Conservation (phyloP, 2,329 filamentous ascomycete genomes). For the Pseudopithomyces chartarum region DNA sequence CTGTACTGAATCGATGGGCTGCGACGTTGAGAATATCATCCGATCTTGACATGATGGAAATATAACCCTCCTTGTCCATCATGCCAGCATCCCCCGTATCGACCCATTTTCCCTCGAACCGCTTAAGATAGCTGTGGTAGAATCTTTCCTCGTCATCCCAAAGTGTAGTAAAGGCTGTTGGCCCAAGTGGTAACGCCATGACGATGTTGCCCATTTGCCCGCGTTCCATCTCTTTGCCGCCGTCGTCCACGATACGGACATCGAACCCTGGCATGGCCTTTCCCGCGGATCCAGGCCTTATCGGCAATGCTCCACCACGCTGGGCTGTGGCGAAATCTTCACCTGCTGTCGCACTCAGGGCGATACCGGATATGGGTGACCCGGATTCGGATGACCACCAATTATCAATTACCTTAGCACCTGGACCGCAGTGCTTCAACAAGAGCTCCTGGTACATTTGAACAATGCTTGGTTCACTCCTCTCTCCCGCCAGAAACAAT, state of each 20-base stretch:
- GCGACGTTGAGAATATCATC: constrained; percentile 98
- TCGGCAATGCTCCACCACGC: constrained; percentile 56
- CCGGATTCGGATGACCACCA: constrained; percentile 78
- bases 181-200: constrained; percentile 78
- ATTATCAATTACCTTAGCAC: constrained; percentile 69
- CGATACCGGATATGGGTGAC: constrained; percentile 69
- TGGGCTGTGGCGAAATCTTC: constrained; percentile 54
- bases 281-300: constrained; percentile 85
- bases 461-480: constrained; percentile 86
- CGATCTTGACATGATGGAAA: constrained; percentile 66
- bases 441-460: constrained; percentile 79
- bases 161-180: constrained; percentile 82
- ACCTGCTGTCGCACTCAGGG: constrained; percentile 66
- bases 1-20: constrained; percentile 86
- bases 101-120: constrained; percentile 81
- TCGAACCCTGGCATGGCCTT: constrained; percentile 93
- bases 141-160: constrained; percentile 88
- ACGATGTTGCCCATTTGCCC: constrained; percentile 93
- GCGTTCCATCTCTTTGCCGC: constrained; percentile 70
- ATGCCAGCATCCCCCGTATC: constrained; percentile 92
- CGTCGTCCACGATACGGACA: constrained; percentile 81
- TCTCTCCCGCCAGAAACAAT: constrained; percentile 85
- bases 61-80: constrained; percentile 74
- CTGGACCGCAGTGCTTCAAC: constrained; percentile 65
- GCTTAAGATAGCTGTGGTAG: constrained; percentile 80